A percentile compares a stretch with the other conserved stretches of the same genome.
phyloP scores from a whole-genome alignment of 2,329 filamentous ascomycete genomes.

The Apiospora marii region DNA sequence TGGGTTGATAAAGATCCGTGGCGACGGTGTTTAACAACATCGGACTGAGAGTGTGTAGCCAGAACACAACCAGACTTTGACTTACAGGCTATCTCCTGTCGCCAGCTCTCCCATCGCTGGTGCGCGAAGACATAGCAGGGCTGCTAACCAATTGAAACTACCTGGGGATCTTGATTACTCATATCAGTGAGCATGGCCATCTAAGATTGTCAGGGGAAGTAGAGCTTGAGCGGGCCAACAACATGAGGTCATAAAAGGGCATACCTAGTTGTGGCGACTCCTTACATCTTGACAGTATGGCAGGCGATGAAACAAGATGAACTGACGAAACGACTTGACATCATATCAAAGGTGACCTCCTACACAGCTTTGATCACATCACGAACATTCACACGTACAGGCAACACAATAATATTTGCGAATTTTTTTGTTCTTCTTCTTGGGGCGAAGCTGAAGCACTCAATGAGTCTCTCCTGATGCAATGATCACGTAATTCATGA shows the following conservation, averaged over 20 bases:
- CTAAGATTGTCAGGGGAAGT: background rate
- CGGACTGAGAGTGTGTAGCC: background rate
- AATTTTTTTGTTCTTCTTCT: slow-evolving; percentile 24
- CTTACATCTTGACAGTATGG: background rate
- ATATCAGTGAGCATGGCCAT: background rate
- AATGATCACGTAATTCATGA: slow-evolving; percentile 22
- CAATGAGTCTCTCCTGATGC: slow-evolving; percentile 20
- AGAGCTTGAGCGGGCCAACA: background rate
- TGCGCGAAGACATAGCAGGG: background rate
- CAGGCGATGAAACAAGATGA: background rate
- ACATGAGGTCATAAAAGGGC: background rate
- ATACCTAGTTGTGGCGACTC: background rate
- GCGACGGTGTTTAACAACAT: background rate
- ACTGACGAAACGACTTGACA: background rate
- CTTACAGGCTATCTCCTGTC: no score
- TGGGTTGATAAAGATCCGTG: background rate
- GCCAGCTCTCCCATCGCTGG: background rate
- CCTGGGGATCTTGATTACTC: background rate
- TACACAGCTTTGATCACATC: background rate
- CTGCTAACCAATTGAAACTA: background rate
- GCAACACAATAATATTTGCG: slow-evolving; percentile 14
- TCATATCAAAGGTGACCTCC: background rate
- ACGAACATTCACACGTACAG: background rate
- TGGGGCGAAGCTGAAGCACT: slow-evolving; percentile 21
- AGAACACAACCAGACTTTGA: background rate